These are phyloP conservation scores for Amyloporia xantha DNA, from an alignment of 768 basidiomycete genomes.

Conservation along the genomic window DNA sequence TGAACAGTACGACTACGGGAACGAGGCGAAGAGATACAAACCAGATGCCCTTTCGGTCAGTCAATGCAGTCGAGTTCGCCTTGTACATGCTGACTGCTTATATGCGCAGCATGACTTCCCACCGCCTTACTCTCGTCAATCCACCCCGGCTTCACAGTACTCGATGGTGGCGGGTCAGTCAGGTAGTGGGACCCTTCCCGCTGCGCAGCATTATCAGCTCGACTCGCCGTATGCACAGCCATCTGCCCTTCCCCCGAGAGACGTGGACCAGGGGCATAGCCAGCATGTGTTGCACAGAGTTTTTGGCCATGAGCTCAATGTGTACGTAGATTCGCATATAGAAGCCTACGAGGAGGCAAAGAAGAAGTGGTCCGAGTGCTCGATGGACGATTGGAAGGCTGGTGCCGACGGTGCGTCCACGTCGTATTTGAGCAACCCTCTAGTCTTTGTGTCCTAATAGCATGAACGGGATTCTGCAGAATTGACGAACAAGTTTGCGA, in stretches of 20 bases:
- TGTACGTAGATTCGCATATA: slow-evolving; percentile 33
- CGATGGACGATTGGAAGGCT: slow-evolving; percentile 46
- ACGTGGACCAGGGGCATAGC: background rate
- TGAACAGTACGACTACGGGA: slow-evolving; percentile 13
- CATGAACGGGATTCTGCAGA: slow-evolving; percentile 29
- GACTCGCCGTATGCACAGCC: background rate
- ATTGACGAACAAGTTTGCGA: slow-evolving; percentile 33
- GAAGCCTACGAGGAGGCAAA: slow-evolving; percentile 39
- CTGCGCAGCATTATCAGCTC: background rate
- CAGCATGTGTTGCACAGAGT: slow-evolving; percentile 31
- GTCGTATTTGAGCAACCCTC: background rate
- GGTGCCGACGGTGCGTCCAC: slow-evolving; percentile 41
- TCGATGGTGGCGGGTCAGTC: background rate
- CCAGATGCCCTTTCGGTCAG: slow-evolving; percentile 6
- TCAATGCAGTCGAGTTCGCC: too few relatives aligned
- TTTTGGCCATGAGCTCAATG: slow-evolving; percentile 38
- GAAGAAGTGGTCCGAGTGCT: slow-evolving; percentile 44
- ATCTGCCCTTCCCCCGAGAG: background rate
- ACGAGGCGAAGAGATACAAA: slow-evolving; percentile 17
- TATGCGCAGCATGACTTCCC: slow-evolving; percentile 4
- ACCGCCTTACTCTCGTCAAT: background rate
- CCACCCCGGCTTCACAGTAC: slow-evolving; percentile 3
- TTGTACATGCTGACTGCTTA: background rate
- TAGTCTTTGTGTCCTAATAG: background rate
- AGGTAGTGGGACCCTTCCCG: background rate